Evolutionary conservation across 306 rosid species (phyloP).

Genomic region (Gastrolobium villosum): DNA sequence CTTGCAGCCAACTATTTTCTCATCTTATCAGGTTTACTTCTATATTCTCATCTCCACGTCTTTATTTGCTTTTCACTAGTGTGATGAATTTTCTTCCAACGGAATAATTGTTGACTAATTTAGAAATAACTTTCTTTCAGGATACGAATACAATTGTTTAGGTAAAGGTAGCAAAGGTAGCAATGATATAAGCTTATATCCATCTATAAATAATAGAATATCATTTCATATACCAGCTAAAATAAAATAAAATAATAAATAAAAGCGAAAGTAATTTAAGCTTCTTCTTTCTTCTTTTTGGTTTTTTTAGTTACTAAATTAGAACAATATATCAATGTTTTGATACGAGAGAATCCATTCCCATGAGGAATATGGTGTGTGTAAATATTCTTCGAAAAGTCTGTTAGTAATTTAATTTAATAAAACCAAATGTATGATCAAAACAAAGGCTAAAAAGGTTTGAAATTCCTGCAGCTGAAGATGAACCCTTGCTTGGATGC

Average conservation of each 20-base stretch:
- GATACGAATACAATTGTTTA: neutral
- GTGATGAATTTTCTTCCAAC: neutral
- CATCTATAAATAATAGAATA: neutral
- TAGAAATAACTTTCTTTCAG: neutral
- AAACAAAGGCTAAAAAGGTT: neutral
- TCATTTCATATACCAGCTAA: neutral
- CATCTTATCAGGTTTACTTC: slow-evolving; percentile 54
- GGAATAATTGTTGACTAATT: neutral
- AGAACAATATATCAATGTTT: neutral
- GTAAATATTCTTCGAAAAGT: neutral
- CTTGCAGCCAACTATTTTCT: slow-evolving; percentile 70
- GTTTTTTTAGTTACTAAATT: neutral
- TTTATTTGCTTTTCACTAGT: neutral
- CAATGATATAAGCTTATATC: too few relatives aligned
- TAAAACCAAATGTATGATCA: neutral
- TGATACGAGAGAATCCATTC: too few relatives aligned
- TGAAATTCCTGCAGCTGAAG: slow-evolving; percentile 54
- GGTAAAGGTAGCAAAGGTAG: neutral
- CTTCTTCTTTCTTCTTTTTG: too few relatives aligned
- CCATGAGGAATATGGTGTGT: too few relatives aligned
- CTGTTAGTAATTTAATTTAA: neutral
- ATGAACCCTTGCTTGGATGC: slow-evolving; percentile 50
- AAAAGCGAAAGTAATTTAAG: neutral
- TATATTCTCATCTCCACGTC: neutral
- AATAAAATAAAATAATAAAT: neutral